Base-by-base conservation (phyloP, 2,329 filamentous ascomycete genomes). In the Trichoderma koningii region DNA sequence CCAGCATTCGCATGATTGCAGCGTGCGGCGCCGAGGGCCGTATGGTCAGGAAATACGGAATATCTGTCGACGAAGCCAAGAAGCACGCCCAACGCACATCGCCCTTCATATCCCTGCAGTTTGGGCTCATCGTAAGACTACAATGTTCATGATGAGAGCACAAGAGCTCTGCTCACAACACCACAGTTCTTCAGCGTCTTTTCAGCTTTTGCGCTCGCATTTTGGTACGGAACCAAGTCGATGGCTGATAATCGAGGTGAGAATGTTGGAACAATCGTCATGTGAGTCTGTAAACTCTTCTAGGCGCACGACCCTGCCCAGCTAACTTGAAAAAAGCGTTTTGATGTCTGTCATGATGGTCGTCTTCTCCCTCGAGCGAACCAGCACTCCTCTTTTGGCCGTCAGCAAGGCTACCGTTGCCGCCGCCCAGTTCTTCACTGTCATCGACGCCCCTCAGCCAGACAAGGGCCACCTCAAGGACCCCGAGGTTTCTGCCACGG, bases 191-290 rank as follows among this genome's bases (percentile, higher is more conserved):
- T 87, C 59, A 80, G 79, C 3, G 72, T 84, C 0, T 85, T 82
- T 64, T 73, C 76, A 3, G 78, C 82, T 0, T 87, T 88, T 67
- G 83, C 81, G 1, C 77, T 89, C 23, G 78, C 82, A 7, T 89
- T 89, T 67, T 89, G 85, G 85, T 89, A 83, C 68, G 87, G 87
- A 3, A 81, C 82, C 52, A 83, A 81, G 69, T 79, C 82, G 0
- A 81, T 75, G 55, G 67, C 79, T 2, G 78, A 84, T 14, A 80
- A 80, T 1, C 76, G 78, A 19, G 73, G 88, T 47, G 68, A 77
- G 17, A 78, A 77, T 65, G 77, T 87, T 12, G 81, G 84, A 50
- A 83, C 81, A 7, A 81, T 89, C 57, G 76, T 87, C 28, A 79
- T 86, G 82, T 85, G 69, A 76, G 82, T 73, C 42, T 9, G 30